Percentiles rank a stretch among this genome's conserved stretches.
Conservation (phyloP, 1,139 yeast species). For the Trichomonascaceae sp. region DNA sequence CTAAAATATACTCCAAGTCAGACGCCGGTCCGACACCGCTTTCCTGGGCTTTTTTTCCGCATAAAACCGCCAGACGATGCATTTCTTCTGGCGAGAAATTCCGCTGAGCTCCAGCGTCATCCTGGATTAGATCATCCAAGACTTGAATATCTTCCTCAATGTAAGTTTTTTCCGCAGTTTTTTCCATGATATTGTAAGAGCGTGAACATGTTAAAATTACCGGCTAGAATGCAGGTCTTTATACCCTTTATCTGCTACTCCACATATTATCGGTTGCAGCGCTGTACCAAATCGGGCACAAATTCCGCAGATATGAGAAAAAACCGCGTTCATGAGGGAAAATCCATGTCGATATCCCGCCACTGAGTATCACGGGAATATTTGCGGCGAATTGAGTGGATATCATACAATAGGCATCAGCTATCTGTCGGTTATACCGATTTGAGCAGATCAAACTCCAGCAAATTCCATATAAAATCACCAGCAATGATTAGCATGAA, state of each 20-base stretch:
- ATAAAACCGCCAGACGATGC: neutral
- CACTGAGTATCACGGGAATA: neutral
- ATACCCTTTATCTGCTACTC: too few relatives aligned
- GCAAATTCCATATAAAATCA: too few relatives aligned
- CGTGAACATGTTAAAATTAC: too few relatives aligned
- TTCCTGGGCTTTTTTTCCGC: slow-evolving; percentile 7
- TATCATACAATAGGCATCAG: too few relatives aligned
- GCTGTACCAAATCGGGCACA: neutral
- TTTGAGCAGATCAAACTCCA: neutral
- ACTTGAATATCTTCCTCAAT: neutral
- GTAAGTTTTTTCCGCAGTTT: neutral
- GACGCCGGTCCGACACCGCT: slow-evolving; percentile 2
- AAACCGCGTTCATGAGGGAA: neutral
- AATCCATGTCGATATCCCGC: neutral
- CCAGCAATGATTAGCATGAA: neutral
- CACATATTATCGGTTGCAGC: neutral
- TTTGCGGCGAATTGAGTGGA: neutral
- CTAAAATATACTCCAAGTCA: slow-evolving; percentile 7
- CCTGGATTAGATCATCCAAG: neutral
- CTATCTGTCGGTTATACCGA: neutral
- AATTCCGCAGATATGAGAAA: neutral
- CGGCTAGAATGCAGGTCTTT: neutral
- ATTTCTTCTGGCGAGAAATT: neutral
- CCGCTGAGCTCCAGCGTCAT: neutral
- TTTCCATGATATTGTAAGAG: neutral